These are phyloP conservation scores for Cytospora leucostoma DNA, from an alignment of 2,329 filamentous ascomycete species.

Conservation along the genomic window DNA sequence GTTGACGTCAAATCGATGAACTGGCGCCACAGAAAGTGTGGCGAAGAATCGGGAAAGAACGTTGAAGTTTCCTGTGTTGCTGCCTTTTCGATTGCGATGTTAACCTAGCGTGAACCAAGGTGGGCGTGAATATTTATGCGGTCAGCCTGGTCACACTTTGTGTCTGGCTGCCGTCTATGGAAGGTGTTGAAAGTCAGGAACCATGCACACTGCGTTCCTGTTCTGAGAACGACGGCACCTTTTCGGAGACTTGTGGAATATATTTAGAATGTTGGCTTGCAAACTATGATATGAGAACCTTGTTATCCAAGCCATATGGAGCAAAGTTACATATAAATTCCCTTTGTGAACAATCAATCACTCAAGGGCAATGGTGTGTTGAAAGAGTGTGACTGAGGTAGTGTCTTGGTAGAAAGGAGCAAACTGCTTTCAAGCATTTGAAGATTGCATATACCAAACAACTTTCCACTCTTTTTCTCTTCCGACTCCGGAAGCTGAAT, in stretches of 20 bases:
- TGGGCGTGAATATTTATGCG: background rate
- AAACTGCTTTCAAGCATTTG: conserved; percentile 10
- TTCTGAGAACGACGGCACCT: background rate
- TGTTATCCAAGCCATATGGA: background rate
- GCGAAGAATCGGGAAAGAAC: background rate
- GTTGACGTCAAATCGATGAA: background rate
- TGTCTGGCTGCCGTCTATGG: background rate
- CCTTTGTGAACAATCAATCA: background rate
- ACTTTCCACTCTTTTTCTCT: background rate
- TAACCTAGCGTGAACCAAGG: background rate
- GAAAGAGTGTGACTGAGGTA: background rate
- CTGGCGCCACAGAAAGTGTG: background rate
- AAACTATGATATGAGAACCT: background rate
- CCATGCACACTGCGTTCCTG: background rate
- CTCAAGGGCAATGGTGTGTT: background rate
- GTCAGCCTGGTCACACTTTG: background rate
- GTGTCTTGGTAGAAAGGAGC: background rate
- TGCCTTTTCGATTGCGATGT: background rate
- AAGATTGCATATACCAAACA: background rate
- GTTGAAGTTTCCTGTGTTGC: background rate
- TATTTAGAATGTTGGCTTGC: background rate
- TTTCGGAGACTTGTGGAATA: background rate
- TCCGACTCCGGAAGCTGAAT: background rate
- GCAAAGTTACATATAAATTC: background rate
- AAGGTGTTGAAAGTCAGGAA: background rate